phyloP scores from a whole-genome alignment of 257 asterid species.

The Buddleja alternifolia region DNA sequence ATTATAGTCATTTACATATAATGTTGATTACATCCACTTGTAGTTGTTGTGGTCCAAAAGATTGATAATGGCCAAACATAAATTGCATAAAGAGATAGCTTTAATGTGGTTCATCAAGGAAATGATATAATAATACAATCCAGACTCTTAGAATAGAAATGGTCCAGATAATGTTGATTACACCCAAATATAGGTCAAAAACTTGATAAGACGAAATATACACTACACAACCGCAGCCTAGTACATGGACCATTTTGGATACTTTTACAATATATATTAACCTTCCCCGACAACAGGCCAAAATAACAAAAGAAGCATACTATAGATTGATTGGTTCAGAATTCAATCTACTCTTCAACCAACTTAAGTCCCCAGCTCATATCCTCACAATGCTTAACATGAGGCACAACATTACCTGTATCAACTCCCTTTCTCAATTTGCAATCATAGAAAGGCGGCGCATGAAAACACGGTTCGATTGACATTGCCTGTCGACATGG shows the following conservation, averaged over 20 bases:
- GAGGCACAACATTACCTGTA: slow-evolving; percentile 53
- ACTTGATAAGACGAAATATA: background rate
- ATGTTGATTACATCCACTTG: no score
- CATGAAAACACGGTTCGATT: slow-evolving; percentile 79
- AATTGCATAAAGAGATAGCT: no score
- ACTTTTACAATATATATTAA: background rate
- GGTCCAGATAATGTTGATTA: background rate
- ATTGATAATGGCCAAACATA: no score
- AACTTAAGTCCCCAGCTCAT: slow-evolving; percentile 77
- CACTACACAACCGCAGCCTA: background rate
- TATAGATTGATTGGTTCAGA: background rate
- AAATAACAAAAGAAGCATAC: no score
- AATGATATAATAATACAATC: background rate
- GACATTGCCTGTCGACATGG: slow-evolving; percentile 61
- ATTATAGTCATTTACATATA: no score
- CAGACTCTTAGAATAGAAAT: background rate
- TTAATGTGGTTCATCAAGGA: background rate
- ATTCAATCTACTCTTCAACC: slow-evolving; percentile 27
- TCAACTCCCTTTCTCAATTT: slow-evolving; percentile 46
- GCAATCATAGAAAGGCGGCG: slow-evolving; percentile 70
- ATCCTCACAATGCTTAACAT: slow-evolving; percentile 78
- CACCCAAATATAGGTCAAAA: background rate
- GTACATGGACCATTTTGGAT: slow-evolving; percentile 5
- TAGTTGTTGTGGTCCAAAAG: no score
- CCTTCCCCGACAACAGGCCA: background rate